phyloP scores from a whole-genome alignment of 2,329 filamentous ascomycete species.

The Microascus cirrosus region DNA sequence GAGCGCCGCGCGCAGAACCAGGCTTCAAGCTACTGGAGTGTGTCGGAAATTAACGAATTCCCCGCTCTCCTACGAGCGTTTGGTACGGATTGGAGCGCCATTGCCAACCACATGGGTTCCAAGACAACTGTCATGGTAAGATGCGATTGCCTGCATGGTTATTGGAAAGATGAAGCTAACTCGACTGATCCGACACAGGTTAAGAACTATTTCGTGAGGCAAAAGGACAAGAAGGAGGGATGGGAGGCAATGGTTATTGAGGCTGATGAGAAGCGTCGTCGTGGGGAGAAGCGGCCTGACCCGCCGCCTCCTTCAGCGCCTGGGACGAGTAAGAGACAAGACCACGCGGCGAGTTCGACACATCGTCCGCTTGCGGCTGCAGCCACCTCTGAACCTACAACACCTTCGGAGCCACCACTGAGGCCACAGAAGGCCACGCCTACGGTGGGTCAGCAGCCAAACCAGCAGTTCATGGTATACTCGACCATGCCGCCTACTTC shows the following conservation, averaged over 20 bases:
- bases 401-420: not conserved
- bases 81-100: conserved; percentile 67
- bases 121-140: conserved; percentile 80
- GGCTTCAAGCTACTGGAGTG: conserved; percentile 79
- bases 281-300: conserved; percentile 48
- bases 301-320: conserved; percentile 45
- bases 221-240: conserved; percentile 45
- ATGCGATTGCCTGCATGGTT: not conserved
- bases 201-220: conserved; percentile 56
- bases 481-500: not conserved
- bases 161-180: conserved; percentile 8
- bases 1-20: conserved; percentile 44
- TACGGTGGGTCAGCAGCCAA: conserved; percentile 1
- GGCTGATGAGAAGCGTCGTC: conserved; percentile 42
- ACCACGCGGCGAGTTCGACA: conserved; percentile 25
- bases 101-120: conserved; percentile 69
- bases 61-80: conserved; percentile 60
- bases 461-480: not conserved
- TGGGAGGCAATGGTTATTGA: conserved; percentile 50
- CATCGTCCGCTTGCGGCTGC: conserved; percentile 23
- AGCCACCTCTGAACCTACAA: conserved; percentile 5
- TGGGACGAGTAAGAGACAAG: conserved; percentile 36
- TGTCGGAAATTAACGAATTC: conserved; percentile 70
- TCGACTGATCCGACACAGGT: conserved; percentile 29
- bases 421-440: not conserved